Evolutionary conservation across 768 basidiomycete genomes (phyloP).

Genomic region (Kwoniella dendrophila): DNA sequence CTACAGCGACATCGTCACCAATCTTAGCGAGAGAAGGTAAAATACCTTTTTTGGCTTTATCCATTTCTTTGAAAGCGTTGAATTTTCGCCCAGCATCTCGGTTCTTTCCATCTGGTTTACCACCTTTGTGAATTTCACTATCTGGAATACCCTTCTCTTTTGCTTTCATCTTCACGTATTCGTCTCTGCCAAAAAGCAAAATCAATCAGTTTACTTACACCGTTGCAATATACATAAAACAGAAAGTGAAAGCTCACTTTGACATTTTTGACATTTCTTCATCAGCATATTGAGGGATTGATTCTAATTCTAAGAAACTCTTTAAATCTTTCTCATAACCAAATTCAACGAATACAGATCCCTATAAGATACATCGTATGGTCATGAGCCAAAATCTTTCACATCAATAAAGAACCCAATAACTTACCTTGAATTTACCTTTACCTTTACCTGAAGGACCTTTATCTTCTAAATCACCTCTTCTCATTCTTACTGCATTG

Average conservation of each 20-base stretch:
- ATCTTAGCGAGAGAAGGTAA: constrained; percentile 40
- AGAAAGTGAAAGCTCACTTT: constrained; percentile 65
- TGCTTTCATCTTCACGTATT: constrained; percentile 93
- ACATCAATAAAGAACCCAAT: constrained; percentile 93
- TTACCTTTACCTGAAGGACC: constrained; percentile 58
- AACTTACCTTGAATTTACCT: constrained; percentile 74
- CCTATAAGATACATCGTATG: too few relatives aligned
- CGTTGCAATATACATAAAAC: too few relatives aligned
- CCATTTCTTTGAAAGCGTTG: constrained; percentile 57
- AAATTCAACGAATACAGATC: constrained; percentile 92
- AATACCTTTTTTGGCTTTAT: constrained; percentile 42
- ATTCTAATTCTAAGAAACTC: constrained; percentile 75
- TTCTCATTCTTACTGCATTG: constrained; percentile 83
- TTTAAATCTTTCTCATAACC: constrained; percentile 69
- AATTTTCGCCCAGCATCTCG: constrained; percentile 38
- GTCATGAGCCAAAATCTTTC: too few relatives aligned
- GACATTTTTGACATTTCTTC: constrained; percentile 79
- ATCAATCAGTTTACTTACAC: constrained; percentile 7
- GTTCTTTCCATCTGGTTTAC: constrained; percentile 1
- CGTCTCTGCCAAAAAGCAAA: constrained; percentile 61
- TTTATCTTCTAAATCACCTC: constrained; percentile 64
- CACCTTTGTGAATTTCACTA: constrained; percentile 25
- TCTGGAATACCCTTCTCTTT: constrained; percentile 79
- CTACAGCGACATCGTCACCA: constrained; percentile 32
- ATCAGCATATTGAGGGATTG: constrained; percentile 70